Evolutionary conservation across 768 basidiomycete genomes (phyloP), one percentile per base, ranked within the genome.

Genomic region (Coprinopsis strossmayeri): DNA sequence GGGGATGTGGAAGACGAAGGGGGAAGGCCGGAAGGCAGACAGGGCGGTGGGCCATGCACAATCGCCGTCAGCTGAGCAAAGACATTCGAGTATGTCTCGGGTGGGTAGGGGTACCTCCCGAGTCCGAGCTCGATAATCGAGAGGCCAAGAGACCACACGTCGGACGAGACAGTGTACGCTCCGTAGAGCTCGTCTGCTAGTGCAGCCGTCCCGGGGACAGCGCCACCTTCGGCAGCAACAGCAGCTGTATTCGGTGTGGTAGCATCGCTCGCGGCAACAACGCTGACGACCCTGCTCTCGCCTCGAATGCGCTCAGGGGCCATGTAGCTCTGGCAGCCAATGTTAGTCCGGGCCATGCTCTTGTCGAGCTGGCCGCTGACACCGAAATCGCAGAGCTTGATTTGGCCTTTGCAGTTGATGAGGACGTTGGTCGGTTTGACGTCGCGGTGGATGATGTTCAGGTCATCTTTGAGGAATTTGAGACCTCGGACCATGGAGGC

Each of bases 251-350:
- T 27, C 11, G 25, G n/a, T 1, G 32, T 10, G 41, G 15, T 15
- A 10, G 13, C 18, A 28, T 48, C 41, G 0, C 35, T 5, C 12
- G 26, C 5, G 21, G 43, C n/a, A 11, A 45, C 28, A 3, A 12
- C 28, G 20, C 9, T 20, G 15, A 32, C 43, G 18, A 39, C 49
- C 59, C 84, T 82, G 1, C 90, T 91, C 66, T 96, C 94, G 48
- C 94, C 93, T 61, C 90, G 86, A 61, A 99, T 98, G 24, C 96
- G 84, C 61, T 99, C 95, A 32, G 95, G 96, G 89, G 95, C 95
- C 93, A 99, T 98, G 66, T 99, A 99, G 52, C 82, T 87, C 64
- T 99, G 96, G 63, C 96, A 99, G 5, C 96, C 96, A 32, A 99
- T 97, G 59, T 98, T 98, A 4, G 96, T 99, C 68, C 94, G 95